Percentiles rank a stretch among this genome's conserved stretches.
Evolutionary conservation across 1,284 basidiomycete genomes (phyloP).

Genomic region (Inonotus obliquus): DNA sequence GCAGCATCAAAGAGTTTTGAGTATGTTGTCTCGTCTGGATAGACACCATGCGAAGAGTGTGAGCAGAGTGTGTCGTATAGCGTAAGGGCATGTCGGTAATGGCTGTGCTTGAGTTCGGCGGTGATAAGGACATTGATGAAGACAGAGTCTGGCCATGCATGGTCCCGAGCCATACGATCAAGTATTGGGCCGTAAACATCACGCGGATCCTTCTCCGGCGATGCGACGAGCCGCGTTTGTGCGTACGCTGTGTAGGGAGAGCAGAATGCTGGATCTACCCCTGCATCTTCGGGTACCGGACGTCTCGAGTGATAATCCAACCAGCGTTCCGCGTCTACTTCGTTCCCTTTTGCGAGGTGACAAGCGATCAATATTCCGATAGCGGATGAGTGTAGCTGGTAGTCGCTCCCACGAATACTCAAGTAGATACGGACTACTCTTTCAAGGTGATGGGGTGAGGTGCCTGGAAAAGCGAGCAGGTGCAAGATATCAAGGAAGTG

Average conservation of each 20-base stretch:
- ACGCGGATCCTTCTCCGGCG: conserved; percentile 2
- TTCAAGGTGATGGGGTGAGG: not conserved
- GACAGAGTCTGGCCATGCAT: conserved; percentile 11
- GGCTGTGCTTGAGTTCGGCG: conserved; percentile 3
- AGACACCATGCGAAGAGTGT: not conserved
- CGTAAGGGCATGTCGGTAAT: not conserved
- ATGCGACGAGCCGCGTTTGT: not conserved
- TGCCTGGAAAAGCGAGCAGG: not conserved
- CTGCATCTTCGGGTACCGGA: not conserved
- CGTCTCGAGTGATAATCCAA: conserved; percentile 12
- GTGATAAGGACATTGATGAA: conserved; percentile 13
- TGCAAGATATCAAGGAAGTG: conserved; percentile 6
- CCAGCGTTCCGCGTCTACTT: conserved; percentile 7
- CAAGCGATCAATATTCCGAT: conserved; percentile 3
- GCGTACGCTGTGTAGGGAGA: conserved; percentile 8
- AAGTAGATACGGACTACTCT: not conserved
- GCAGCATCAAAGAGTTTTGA: conserved; percentile 10
- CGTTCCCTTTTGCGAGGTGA: not conserved
- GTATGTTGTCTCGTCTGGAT: conserved; percentile 13
- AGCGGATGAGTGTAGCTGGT: conserved; percentile 1
- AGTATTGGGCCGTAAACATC: conserved; percentile 9
- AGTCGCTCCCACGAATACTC: not conserved
- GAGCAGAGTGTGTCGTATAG: conserved; percentile 11
- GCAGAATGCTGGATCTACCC: not conserved
- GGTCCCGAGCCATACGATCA: conserved; percentile 9